Evolutionary conservation across 2,329 filamentous ascomycete species (phyloP), one percentile per base, ranked within the genome.

Genomic region (Pseudogymnoascus destructans): DNA sequence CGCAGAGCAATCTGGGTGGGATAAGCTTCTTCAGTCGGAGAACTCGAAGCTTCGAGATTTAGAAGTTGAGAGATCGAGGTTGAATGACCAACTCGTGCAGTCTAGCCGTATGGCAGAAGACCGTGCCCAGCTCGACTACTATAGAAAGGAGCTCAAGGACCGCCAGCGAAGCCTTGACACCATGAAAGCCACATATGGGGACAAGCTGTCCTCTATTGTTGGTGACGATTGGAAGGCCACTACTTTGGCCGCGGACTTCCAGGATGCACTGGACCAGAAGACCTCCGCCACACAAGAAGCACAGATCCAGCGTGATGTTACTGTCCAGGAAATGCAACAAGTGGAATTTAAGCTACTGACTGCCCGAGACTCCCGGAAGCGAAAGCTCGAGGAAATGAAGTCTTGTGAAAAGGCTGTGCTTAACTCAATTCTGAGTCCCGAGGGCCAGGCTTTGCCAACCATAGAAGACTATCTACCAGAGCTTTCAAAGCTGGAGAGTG

Each of bases 81-180:
- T 97, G 25, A 85, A 86, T 46, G 75, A 79, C n/a, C 92, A 97
- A 68, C 79, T 96, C 33, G 79, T 90, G 7, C 86, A 95, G 65
- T 89, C 86, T 60, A 95, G 87, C 2, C 84, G 85, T 59, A 80
- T 87, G 59, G 89, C 90, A 5, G 83, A 85, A 3, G 90, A 95
- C 62, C 80, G 90, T 35, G 93, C 92, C 10, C 85, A 87, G 65
- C 77, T 98, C 9, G 88, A 95, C 59, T 84, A 87, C 64, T 78
- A 91, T 32, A 90, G 86, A 66, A 91, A 90, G 64, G 87, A 95
- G 66, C 72, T 89, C 25, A 80, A 81, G 62, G 85, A 89, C 63
- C 81, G 85, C 58, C 81, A 87, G 69, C 79, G 81, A 32, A 87
- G 86, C 61, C 75, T 97, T 2, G 80, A 90, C 7, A 93, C 88